A percentile compares a stretch with the other conserved stretches of the same genome.
These are phyloP conservation scores for Syncephalastrum racemosum DNA, from an alignment of 371 early-diverging fungal genomes.

Conservation along the genomic window DNA sequence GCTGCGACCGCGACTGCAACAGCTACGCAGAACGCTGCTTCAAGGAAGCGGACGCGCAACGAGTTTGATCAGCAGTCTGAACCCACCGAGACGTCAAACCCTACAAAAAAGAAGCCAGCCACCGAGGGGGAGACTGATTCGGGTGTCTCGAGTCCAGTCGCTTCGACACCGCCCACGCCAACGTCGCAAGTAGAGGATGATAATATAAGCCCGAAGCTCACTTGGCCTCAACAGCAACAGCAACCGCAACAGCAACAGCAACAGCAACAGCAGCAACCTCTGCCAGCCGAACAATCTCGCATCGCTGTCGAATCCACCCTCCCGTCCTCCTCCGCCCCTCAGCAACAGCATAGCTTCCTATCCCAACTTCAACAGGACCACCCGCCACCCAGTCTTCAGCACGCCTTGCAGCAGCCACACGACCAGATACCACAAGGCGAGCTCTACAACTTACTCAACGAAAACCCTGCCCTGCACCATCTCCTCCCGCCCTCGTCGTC, in stretches of 20 bases:
- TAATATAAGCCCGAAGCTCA: constrained; percentile 16
- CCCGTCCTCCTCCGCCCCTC: neutral
- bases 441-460: constrained; percentile 19
- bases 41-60: constrained; percentile 34
- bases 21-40: neutral
- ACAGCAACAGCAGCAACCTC: neutral
- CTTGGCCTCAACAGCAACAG: constrained; percentile 1
- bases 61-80: constrained; percentile 31
- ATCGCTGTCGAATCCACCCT: neutral
- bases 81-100: constrained; percentile 17
- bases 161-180: constrained; percentile 51
- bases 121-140: constrained; percentile 41
- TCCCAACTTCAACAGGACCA: constrained; percentile 9
- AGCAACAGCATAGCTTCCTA: constrained; percentile 8
- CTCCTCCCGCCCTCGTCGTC: constrained; percentile 17
- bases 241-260: neutral
- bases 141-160: constrained; percentile 40
- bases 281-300: neutral
- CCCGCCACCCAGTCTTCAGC: neutral
- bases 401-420: too few species aligned
- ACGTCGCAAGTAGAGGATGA: constrained; percentile 37
- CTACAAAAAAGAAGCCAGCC: constrained; percentile 15
- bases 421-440: constrained; percentile 22
- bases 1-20: constrained; percentile 12
- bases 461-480: constrained; percentile 22